Evolutionary conservation across 306 rosid genomes (phyloP).

Genomic region (Cucumis cinereus): DNA sequence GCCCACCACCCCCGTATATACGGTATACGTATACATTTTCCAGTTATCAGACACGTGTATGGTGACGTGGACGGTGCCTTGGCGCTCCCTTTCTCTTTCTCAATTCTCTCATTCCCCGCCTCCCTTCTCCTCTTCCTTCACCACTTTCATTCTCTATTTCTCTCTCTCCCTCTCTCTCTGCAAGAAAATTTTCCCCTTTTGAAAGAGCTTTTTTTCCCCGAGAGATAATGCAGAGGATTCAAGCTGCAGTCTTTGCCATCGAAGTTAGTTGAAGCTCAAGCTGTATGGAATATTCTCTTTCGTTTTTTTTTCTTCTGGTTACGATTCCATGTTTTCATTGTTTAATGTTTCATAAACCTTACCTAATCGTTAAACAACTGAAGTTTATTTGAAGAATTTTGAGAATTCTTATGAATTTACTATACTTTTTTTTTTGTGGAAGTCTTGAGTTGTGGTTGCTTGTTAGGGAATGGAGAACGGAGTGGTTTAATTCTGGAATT

Average conservation of each 20-base stretch:
- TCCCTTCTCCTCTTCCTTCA: conserved; percentile 8
- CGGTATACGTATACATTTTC: conserved; percentile 30
- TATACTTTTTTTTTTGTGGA: neutral
- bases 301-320: neutral
- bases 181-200: conserved; percentile 15
- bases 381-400: neutral
- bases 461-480: conserved; percentile 11
- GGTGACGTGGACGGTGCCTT: conserved; percentile 65
- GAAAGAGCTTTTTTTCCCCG: conserved; percentile 5
- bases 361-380: neutral
- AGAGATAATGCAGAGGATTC: conserved; percentile 35
- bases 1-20: conserved; percentile 38
- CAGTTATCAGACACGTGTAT: conserved; percentile 55
- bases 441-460: conserved; percentile 11
- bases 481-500: neutral
- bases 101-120: conserved; percentile 4
- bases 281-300: neutral
- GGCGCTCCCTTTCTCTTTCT: conserved; percentile 27
- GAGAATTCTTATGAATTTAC: neutral
- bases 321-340: conserved; percentile 9
- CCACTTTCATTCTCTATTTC: conserved; percentile 14
- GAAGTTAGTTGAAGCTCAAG: conserved; percentile 2
- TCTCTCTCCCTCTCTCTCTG: conserved; percentile 6
- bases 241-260: conserved; percentile 1
- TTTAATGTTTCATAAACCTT: neutral